Conservation (phyloP, 352 stramenopile species). For the Blastocystis sp. region DNA sequence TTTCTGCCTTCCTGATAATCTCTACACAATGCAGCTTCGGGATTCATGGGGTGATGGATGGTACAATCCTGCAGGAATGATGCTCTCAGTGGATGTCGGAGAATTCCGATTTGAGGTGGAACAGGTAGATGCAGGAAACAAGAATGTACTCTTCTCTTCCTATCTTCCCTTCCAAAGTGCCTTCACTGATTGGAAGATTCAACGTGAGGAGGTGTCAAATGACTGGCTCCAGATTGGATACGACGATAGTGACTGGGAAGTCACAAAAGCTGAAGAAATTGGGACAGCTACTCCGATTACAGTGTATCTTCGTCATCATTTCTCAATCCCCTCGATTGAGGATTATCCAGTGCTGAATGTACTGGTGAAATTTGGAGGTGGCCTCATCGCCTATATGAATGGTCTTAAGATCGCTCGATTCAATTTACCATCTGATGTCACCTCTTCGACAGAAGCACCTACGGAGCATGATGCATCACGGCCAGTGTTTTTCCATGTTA, state of each 20-base stretch:
- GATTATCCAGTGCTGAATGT: slow-evolving; percentile 18
- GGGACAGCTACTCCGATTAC: neutral
- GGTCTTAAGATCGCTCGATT: neutral
- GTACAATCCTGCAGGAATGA: neutral
- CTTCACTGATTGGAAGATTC: slow-evolving; percentile 4
- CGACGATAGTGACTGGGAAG: neutral
- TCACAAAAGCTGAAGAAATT: neutral
- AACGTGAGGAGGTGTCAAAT: neutral
- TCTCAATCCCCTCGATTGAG: neutral
- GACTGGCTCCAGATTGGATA: neutral
- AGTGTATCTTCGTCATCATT: neutral
- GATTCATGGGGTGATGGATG: neutral
- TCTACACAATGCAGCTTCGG: neutral
- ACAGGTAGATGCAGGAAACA: neutral
- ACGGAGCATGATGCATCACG: neutral
- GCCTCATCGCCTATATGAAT: neutral
- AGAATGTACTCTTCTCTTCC: neutral
- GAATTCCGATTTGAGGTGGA: neutral
- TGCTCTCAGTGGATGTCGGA: neutral
- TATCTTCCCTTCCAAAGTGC: slow-evolving; percentile 40
- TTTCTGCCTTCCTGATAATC: neutral
- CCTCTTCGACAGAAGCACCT: neutral
- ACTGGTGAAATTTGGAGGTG: neutral
- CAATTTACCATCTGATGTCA: neutral
- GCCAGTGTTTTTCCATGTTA: neutral